phyloP scores from a whole-genome alignment of 306 rosid species.

The Inga oerstediana region DNA sequence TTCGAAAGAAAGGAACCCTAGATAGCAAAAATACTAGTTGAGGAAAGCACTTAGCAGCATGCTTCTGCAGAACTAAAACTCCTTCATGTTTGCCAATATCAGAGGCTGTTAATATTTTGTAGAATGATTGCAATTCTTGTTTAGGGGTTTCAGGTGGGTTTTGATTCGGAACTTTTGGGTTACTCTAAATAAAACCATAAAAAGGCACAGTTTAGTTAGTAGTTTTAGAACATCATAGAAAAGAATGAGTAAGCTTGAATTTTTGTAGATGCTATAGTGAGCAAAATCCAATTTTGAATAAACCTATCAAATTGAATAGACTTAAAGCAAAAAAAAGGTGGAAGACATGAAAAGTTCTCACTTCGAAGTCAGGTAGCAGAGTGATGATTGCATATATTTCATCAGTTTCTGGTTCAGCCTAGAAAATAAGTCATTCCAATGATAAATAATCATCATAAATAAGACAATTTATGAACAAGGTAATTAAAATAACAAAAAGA shows the following conservation, averaged over 20 bases:
- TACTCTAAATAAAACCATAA: slow-evolving; percentile 47
- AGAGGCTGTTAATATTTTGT: slow-evolving; percentile 83
- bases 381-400: slow-evolving; percentile 86
- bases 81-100: slow-evolving; percentile 92
- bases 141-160: slow-evolving; percentile 39
- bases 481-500: neutral
- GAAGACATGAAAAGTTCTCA: slow-evolving; percentile 40
- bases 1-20: neutral
- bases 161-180: slow-evolving; percentile 54
- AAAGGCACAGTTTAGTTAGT: neutral
- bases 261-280: neutral
- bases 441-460: neutral
- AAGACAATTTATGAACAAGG: neutral
- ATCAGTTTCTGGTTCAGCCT: slow-evolving; percentile 85
- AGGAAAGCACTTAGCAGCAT: slow-evolving; percentile 85
- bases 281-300: neutral
- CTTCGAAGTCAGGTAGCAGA: slow-evolving; percentile 68
- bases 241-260: neutral
- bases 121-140: slow-evolving; percentile 55
- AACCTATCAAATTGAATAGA: slow-evolving; percentile 25
- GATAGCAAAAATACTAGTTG: slow-evolving; percentile 48
- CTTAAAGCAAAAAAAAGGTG: slow-evolving; percentile 7
- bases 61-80: slow-evolving; percentile 75
- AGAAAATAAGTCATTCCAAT: slow-evolving; percentile 27
- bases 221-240: neutral